Percentiles rank a stretch among this genome's conserved stretches.
These are phyloP conservation scores for Exserohilum rostratum DNA, from an alignment of 2,329 filamentous ascomycete genomes.

Conservation along the genomic window DNA sequence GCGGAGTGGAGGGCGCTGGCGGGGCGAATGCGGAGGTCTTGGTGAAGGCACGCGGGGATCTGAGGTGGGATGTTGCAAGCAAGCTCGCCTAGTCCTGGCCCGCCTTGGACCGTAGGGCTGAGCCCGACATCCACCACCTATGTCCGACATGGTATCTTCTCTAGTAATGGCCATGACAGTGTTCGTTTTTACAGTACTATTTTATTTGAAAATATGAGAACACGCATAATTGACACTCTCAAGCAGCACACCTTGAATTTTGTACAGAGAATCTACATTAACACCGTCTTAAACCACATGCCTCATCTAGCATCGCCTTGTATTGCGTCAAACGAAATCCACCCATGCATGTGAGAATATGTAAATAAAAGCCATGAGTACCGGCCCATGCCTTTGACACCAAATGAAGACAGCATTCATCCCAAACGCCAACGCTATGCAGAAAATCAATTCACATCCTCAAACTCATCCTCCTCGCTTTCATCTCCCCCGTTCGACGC, in stretches of 20 bases:
- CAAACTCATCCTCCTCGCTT: slow-evolving; percentile 56
- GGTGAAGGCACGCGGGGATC: slow-evolving; percentile 34
- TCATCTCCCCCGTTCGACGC: slow-evolving; percentile 54
- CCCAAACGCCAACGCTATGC: slow-evolving; percentile 20
- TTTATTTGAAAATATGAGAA: background rate
- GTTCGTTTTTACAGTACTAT: background rate
- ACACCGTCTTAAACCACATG: background rate
- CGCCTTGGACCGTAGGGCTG: slow-evolving; percentile 13
- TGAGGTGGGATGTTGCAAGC: slow-evolving; percentile 34
- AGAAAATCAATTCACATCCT: slow-evolving; percentile 48
- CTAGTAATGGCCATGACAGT: background rate
- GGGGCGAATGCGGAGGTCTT: slow-evolving; percentile 31
- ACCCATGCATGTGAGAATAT: background rate
- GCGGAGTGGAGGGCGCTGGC: slow-evolving; percentile 12
- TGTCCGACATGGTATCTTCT: background rate
- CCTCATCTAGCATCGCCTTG: background rate
- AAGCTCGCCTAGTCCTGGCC: slow-evolving; percentile 33
- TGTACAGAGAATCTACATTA: background rate
- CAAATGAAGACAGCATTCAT: background rate
- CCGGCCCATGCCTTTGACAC: background rate
- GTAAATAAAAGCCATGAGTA: background rate
- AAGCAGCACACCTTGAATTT: background rate
- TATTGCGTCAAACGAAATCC: background rate
- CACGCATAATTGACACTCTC: background rate
- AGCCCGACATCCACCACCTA: background rate